Base-by-base conservation (phyloP, 2,329 filamentous ascomycete genomes). In the Elsinoe batatas region DNA sequence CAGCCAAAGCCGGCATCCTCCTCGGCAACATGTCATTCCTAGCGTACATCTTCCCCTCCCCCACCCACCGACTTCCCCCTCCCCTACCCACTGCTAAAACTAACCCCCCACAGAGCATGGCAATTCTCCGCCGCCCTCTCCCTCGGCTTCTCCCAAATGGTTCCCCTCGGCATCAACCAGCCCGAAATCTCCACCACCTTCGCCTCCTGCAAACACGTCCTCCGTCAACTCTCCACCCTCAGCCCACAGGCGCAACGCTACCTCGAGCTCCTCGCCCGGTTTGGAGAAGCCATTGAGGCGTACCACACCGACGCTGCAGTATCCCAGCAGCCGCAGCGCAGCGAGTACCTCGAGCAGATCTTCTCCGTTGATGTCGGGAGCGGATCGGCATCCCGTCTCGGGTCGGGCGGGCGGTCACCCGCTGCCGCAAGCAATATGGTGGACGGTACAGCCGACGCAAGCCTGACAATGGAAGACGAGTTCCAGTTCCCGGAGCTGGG, bases 231-330 rank as follows among this genome's bases (percentile, higher is more conserved):
- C 0, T 71, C 76, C 0, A 64, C 64, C 0, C 72, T 76, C 44
- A 80, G 77, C 38, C 76, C 79, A 0, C 79, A 82, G 58, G 80
- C 80, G 3, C 74, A 71, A 2, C 78, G 81, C 53, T 82, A 83
- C 60, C 71, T 74, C 11, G 77, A 81, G 4, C 82, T 82, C n/a
- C 67, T 82, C 2, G 61, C 42, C 18, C 61, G 61, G 1, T 58
- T 65, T 11, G 40, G 40, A 5, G 40, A 44, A 12, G 40, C 40
- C 18, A 22, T 44, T 11, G 40, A 44, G n/a, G 10, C 40, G 18
- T 44, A 44, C 18, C 40, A 44, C 40, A 44, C 20, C n/a, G 40
- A 44, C 13, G 40, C 26, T 3, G 10, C 26, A 2, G 18, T n/a
- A 2, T 44, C 18, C 18, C 40, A 44, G 40, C 40, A 44, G 17